Conservation (phyloP, 2,329 filamentous ascomycete species). For the Tothia fuscella region DNA sequence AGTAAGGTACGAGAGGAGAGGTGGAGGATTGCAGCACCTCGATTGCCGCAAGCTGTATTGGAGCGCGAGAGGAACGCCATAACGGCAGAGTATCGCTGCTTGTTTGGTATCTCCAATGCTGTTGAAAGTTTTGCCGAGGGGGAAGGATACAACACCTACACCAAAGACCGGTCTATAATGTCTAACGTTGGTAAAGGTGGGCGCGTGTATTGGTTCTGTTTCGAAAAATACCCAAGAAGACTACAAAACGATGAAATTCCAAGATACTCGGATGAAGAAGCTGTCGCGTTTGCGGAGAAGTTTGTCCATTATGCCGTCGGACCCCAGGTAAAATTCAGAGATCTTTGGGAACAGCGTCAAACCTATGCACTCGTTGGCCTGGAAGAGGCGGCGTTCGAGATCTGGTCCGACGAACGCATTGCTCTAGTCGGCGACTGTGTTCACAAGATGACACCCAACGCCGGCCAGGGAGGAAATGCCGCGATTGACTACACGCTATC, state of each 20-base stretch:
- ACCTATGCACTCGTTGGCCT: constrained; percentile 19
- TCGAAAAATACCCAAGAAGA: constrained; percentile 19
- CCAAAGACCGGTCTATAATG: constrained; percentile 18
- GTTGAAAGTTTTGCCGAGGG: constrained; percentile 13
- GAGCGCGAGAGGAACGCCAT: constrained; percentile 13
- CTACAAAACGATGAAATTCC: constrained; percentile 23
- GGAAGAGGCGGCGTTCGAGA: constrained; percentile 17
- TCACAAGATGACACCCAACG: constrained; percentile 18
- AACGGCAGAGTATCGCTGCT: constrained; percentile 21
- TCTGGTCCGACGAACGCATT: constrained; percentile 17
- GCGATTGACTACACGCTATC: constrained; percentile 16
- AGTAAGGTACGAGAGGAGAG: constrained; percentile 26
- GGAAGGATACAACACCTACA: constrained; percentile 14
- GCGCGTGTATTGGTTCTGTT: constrained; percentile 28
- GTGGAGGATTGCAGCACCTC: constrained; percentile 8
- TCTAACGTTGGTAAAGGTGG: constrained; percentile 20
- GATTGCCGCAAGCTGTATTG: background rate
- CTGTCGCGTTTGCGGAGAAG: constrained; percentile 18
- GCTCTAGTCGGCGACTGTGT: constrained; percentile 16
- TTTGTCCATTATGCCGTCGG: constrained; percentile 16
- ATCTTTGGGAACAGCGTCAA: constrained; percentile 20
- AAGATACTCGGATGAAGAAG: constrained; percentile 22
- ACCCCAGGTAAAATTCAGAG: constrained; percentile 19
- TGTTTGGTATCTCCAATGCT: constrained; percentile 29
- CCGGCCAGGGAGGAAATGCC: constrained; percentile 16